Conservation (phyloP, 2,329 filamentous ascomycete genomes). For the Epichloe coenophiala region DNA sequence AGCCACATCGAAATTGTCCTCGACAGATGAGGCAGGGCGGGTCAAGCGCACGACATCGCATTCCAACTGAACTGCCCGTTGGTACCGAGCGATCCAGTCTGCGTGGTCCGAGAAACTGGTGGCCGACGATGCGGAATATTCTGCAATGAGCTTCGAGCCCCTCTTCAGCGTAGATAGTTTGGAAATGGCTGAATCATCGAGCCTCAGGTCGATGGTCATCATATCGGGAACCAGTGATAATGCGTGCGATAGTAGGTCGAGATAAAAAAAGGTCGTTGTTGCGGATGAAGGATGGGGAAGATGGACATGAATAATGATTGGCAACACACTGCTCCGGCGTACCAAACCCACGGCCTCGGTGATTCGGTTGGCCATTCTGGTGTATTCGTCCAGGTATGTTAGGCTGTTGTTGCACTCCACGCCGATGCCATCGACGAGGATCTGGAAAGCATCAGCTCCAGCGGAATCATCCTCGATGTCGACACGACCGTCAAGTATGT, state of each 20-base stretch:
- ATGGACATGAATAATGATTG: conserved; percentile 40
- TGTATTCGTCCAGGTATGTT: conserved; percentile 7
- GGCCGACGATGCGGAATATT: conserved; percentile 29
- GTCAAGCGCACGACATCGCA: conserved; percentile 51
- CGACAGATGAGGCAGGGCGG: conserved; percentile 39
- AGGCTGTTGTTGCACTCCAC: conserved; percentile 10
- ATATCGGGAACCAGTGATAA: conserved; percentile 50
- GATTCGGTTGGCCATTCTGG: conserved; percentile 33
- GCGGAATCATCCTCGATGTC: conserved; percentile 52
- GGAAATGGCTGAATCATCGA: conserved; percentile 36
- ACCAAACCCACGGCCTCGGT: conserved; percentile 46
- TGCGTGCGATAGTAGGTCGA: conserved; percentile 44
- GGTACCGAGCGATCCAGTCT: conserved; percentile 42
- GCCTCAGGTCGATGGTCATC: conserved; percentile 45
- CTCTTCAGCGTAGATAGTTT: conserved; percentile 38
- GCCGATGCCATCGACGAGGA: conserved; percentile 34
- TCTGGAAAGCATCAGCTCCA: conserved; percentile 54
- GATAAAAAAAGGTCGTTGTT: conserved; percentile 26
- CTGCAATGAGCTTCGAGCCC: conserved; percentile 47
- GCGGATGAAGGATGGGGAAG: conserved; percentile 14
- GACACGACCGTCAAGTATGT: conserved; percentile 36
- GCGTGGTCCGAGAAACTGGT: conserved; percentile 40
- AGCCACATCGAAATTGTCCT: conserved; percentile 50
- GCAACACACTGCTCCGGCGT: conserved; percentile 47
- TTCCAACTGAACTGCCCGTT: conserved; percentile 40